Base-by-base conservation (phyloP, 2,329 filamentous ascomycete species). In the Aspergillus sp. region DNA sequence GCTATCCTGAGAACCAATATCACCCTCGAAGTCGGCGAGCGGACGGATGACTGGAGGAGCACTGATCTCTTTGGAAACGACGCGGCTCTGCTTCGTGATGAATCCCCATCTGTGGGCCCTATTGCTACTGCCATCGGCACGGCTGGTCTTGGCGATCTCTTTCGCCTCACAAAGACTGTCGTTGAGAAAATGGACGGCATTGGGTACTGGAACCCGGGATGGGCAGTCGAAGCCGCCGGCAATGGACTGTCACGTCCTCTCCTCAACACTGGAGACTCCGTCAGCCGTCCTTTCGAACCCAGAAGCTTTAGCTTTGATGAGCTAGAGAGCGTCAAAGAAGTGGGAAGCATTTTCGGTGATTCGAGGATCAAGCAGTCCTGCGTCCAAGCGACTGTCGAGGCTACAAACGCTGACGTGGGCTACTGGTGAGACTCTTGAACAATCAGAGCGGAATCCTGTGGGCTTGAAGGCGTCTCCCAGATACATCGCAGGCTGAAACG, bases 101-200 rank as follows among this genome's bases (percentile, higher is more conserved):
- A 13, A 20, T 32, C 32, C 40, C 13, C 21, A 11, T 17, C 41
- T 36, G 11, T 42, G 1, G 58, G 58, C 3, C 52, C 56, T 29
- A 59, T 70, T 38, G 60, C 61, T n/a, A 34, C 47, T 7, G 55
- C 56, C 10, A 59, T 74, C 21, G 67, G 70, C 14, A 38, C 38
- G 16, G 53, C 60, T 4, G 64, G 64, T 9, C 52, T 67, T 5
- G 61, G 61, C 3, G 57, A 64, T 16, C 62, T 74, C 19, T 60
- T 70, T n/a, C 54, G 61, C 6, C 45, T 70, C 14, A 63, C 68
- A 0, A 69, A 64, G n/a, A 58, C 52, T 0, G 57, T 76, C 6
- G 64, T 75, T 16, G 58, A 67, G 25, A 69, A 66, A 13, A 71
- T 75, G 17, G 72, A 76, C 50, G 63, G 59, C 16, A 55, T 76